Base-by-base conservation (phyloP, 768 basidiomycete genomes). In the Lactifluus subvellereus region DNA sequence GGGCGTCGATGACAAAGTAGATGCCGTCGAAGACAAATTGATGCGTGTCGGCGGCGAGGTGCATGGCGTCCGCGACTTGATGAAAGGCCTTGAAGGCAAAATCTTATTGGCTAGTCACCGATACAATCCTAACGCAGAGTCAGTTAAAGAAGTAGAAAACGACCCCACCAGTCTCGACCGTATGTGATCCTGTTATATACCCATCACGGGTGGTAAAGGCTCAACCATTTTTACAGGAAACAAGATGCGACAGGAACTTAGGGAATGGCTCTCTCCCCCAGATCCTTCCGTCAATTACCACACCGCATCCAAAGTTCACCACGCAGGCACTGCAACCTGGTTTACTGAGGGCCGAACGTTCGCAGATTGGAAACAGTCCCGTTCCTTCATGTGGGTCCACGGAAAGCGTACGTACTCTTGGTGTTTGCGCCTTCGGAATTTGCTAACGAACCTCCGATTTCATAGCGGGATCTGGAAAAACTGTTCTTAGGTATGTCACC, bases 381-480 rank as follows among this genome's bases (percentile, higher is more conserved):
- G 43, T 6, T 48, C 20, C 43, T 14, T 61, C 7, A 18, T 54
- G 10, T 61, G 60, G 60, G 22, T 61, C 1, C 42, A 54, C 6
- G 60, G 53, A n/a, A 61, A 61, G 37, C 52, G 59, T 54, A 53
- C 2, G 13, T 27, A 22, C 13, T 22, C 16, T 5, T 32, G 3
- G 6, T 4, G 7, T 48, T 1, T 18, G 1, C 5, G 1, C 33
- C 13, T 16, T 10, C 30, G 6, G 2, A 11, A 16, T 2, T n/a
- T 49, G 40, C 40, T 32, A 3, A 55, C 9, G 5, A 7, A 14
- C 30, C 38, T 1, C 22, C 37, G 58, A 6, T 43, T 43, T 5
- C 18, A 27, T 42, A 61, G 60, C 53, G 18, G 60, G 60, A 20
- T 54, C 60, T 1, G 60, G 60, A 0, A 61, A 61, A 14, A 61